A percentile compares a stretch with the other conserved stretches of the same genome.
These are phyloP conservation scores for Phytomonas francai DNA, from an alignment of 208 protist species.

Conservation along the genomic window DNA sequence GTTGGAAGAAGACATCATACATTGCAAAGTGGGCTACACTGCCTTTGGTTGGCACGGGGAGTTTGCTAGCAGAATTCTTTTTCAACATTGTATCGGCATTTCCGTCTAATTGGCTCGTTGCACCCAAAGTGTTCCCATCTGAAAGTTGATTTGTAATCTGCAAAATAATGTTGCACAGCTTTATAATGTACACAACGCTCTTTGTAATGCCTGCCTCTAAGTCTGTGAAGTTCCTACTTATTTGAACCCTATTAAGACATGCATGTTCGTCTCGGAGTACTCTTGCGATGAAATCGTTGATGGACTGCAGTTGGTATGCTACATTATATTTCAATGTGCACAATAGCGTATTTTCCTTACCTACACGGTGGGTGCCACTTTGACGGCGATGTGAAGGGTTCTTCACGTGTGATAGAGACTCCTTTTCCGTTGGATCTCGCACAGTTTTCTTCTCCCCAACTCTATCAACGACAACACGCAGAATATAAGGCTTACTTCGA, in stretches of 20 bases:
- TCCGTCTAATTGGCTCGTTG: constrained; percentile 24
- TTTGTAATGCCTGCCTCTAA: constrained; percentile 23
- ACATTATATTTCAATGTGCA: constrained; percentile 76
- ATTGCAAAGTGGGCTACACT: constrained; percentile 59
- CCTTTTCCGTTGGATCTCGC: background rate
- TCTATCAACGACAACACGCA: constrained; percentile 69
- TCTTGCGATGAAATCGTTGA: constrained; percentile 47
- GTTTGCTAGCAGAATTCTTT: constrained; percentile 66
- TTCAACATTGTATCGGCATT: constrained; percentile 18
- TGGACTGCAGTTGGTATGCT: constrained; percentile 78
- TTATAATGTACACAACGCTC: constrained; percentile 38
- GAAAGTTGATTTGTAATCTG: constrained; percentile 66
- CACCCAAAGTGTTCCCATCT: constrained; percentile 17
- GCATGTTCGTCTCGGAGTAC: constrained; percentile 59
- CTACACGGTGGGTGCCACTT: constrained; percentile 10
- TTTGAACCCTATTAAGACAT: constrained; percentile 26
- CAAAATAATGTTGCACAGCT: constrained; percentile 69
- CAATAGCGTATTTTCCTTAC: constrained; percentile 41
- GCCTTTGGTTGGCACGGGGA: constrained; percentile 34
- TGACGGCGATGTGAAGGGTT: constrained; percentile 1
- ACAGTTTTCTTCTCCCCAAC: constrained; percentile 12
- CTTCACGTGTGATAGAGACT: background rate
- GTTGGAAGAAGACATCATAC: constrained; percentile 81
- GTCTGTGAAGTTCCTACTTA: constrained; percentile 15
- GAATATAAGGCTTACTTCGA: constrained; percentile 67